Evolutionary conservation across 208 protist species (phyloP), one percentile per base, ranked within the genome.

Genomic region (Acanthamoeba divionensis): DNA sequence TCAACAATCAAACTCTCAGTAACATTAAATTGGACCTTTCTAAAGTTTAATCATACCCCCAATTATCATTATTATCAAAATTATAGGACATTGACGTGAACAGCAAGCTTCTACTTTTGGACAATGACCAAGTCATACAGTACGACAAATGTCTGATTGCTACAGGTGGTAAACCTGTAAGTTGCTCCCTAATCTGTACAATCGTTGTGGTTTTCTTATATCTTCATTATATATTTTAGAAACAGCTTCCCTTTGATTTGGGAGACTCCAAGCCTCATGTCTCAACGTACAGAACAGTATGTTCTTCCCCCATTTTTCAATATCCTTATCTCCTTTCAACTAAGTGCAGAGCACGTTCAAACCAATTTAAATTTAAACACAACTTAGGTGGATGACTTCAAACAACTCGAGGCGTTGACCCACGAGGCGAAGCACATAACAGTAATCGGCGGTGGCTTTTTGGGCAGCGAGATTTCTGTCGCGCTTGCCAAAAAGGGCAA

Each of bases 361-460:
- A n/a, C n/a, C n/a, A n/a, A n/a, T n/a, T n/a, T n/a, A n/a, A n/a
- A n/a, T n/a, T n/a, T n/a, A n/a, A n/a, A n/a, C n/a, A n/a, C n/a
- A n/a, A n/a, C 36, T 15, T 48, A 63, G 26, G 79, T 90, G 44
- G 83, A 83, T 12, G 87, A 90, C 47, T 90, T 41, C 63, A n/a
- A 47, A n/a, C 52, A 33, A 26, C 75, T 90, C n/a, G n/a, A 90
- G 18, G 21, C 29, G 13, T 12, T 57, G 31, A 24, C 12, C n/a
- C 36, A 91, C 1, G 21, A 88, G 60, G 54, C 26, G 10, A 89
- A 90, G 13, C 38, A 26, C 31, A 48, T 93, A 0, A 73, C 71
- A 6, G 69, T 93, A 15, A 54, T 93, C 41, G 91, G 91, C 41
- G 91, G 91, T 26, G 73, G 88, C 52, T 93, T 93, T 79, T 79